Evolutionary conservation across 768 basidiomycete species (phyloP).

Genomic region (Pulveroboletus ravenelii): DNA sequence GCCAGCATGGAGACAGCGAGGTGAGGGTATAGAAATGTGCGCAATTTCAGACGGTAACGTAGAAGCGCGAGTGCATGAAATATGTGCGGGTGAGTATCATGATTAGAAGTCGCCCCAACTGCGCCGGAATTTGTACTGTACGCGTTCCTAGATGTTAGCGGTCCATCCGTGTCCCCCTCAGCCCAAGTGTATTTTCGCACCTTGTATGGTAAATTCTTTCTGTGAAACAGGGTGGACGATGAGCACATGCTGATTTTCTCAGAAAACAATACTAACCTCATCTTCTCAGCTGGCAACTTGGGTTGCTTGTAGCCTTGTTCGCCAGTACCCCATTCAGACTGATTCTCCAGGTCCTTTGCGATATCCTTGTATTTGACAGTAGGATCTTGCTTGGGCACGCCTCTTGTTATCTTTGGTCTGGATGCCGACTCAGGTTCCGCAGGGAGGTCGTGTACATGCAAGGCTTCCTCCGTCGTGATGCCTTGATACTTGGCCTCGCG

Average conservation of each 20-base stretch:
- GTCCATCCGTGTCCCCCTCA: conserved; percentile 24
- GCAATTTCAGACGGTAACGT: conserved; percentile 12
- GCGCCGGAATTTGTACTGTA: conserved; percentile 88
- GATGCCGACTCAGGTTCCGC: conserved; percentile 21
- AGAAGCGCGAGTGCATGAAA: conserved; percentile 1
- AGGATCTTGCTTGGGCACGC: conserved; percentile 65
- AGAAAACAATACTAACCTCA: conserved; percentile 47
- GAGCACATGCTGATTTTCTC: not conserved
- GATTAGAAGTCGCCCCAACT: conserved; percentile 82
- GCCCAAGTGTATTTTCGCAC: conserved; percentile 36
- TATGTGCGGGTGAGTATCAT: conserved; percentile 4
- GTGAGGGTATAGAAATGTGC: conserved; percentile 25
- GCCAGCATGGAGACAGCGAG: conserved; percentile 6
- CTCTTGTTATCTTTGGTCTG: conserved; percentile 52
- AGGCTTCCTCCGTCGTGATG: conserved; percentile 67
- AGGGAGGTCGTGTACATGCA: conserved; percentile 45
- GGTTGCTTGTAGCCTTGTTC: conserved; percentile 68
- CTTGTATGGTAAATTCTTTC: conserved; percentile 87
- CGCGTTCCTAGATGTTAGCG: conserved; percentile 51
- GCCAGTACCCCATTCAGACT: conserved; percentile 70
- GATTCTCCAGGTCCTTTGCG: conserved; percentile 44
- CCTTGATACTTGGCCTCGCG: conserved; percentile 84
- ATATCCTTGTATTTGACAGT: conserved; percentile 55
- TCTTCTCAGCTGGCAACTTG: conserved; percentile 66
- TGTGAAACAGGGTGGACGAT: conserved; percentile 21